phyloP scores from a whole-genome alignment of 306 rosid species.

The Astragalus glycyphyllos region DNA sequence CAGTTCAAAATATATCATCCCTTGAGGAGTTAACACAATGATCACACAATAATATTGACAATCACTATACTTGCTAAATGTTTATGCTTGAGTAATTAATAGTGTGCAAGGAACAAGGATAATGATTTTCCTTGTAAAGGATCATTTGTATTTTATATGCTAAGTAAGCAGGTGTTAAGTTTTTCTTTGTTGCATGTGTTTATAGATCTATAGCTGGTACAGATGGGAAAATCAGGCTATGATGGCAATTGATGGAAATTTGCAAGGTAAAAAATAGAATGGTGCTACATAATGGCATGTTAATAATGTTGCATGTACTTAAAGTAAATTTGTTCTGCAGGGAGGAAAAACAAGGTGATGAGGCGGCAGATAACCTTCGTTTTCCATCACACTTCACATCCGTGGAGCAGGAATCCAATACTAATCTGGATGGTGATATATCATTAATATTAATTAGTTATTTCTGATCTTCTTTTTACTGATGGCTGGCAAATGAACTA shows the following conservation, averaged over 20 bases:
- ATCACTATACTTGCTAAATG: background rate
- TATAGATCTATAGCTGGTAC: slow-evolving; percentile 93
- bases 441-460: too few species aligned
- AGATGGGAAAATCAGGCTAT: slow-evolving; percentile 86
- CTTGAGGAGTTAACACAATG: background rate
- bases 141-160: too few species aligned
- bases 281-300: slow-evolving; percentile 8
- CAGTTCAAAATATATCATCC: background rate
- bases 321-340: slow-evolving; percentile 48
- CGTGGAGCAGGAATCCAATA: slow-evolving; percentile 93
- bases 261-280: slow-evolving; percentile 61
- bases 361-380: slow-evolving; percentile 89
- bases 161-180: slow-evolving; percentile 17
- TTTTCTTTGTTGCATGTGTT: slow-evolving; percentile 35
- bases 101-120: background rate
- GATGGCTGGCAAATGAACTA: slow-evolving; percentile 8
- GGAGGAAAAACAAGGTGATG: slow-evolving; percentile 77
- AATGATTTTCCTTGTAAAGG: too few species aligned
- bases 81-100: background rate
- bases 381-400: slow-evolving; percentile 93
- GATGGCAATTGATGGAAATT: slow-evolving; percentile 54
- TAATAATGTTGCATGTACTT: slow-evolving; percentile 6
- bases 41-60: background rate
- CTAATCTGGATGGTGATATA: slow-evolving; percentile 87
- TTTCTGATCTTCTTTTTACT: too few species aligned